Base-by-base conservation (phyloP, 2,329 filamentous ascomycete genomes). In the Taxawa tesnikishii region DNA sequence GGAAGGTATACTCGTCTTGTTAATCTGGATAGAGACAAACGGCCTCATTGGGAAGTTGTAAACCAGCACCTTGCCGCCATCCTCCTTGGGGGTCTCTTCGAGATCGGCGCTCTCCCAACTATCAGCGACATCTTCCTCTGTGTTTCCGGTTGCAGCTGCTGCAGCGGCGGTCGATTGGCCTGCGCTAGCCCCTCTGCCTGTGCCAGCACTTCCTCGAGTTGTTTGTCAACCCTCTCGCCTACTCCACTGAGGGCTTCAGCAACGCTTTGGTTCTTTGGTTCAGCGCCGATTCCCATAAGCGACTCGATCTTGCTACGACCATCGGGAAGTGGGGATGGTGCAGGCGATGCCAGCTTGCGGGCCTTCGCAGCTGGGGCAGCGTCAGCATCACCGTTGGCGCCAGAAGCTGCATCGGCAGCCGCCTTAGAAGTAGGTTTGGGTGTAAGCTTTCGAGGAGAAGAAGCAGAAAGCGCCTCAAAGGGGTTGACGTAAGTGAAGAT, bases 31-130 rank as follows among this genome's bases (percentile, higher is more conserved):
- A 13, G 87, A 81, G 43, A 93, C 87, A 68, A 92, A 98, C 4
- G 90, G 90, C 56, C 81, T 83, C 79, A 98, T 84, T 11, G 90
- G 90, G 55, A 98, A 94, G 56, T 93, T 93, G 63, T 83, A 90
- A 28, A 96, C 87, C 51, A 46, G 44, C n/a, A 57, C 52, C 24
- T 94, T 75, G 15, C 75, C 68, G 28, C 72, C 58, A 31, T 74
- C 69, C 37, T 76, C 75, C 53, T 84, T 80, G 28, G 50, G 73
- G 67, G 49, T 75, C 38, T 80, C 79, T 40, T 79, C 75, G 34
- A 73, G 73, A 47, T 87, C 83, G 4, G 80, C 83, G 42, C 79
- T 92, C 63, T 94, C 85, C 85, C 85, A 93, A 58, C 78, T 87
- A 42, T 93, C 85, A n/a, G 75, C 81, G 28, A 85, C 67, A 14